Percentiles rank a stretch among this genome's conserved stretches.
Conservation (phyloP, 805 yeast genomes). For the Schwanniomyces polymorphus region DNA sequence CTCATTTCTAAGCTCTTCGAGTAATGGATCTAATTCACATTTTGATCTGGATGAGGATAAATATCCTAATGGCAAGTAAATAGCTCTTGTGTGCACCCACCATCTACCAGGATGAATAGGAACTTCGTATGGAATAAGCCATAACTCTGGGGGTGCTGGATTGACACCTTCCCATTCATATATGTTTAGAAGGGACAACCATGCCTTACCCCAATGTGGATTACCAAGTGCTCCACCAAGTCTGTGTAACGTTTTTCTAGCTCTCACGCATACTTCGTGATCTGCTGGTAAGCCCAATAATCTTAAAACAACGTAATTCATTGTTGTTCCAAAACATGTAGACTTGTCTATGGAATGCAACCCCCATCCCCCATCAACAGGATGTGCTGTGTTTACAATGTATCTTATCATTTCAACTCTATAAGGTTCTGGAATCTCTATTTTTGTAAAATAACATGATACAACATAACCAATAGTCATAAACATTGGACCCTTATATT, state of each 20-base stretch:
- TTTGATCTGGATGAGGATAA: constrained; percentile 55
- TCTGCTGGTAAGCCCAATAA: constrained; percentile 71
- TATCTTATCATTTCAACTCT: constrained; percentile 76
- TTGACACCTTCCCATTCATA: constrained; percentile 97
- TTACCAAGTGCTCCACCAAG: constrained; percentile 87
- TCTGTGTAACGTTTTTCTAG: constrained; percentile 64
- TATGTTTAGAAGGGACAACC: constrained; percentile 77
- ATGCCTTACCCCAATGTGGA: constrained; percentile 98
- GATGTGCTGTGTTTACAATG: constrained; percentile 88
- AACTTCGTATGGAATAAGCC: constrained; percentile 77
- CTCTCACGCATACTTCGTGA: constrained; percentile 78
- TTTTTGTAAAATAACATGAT: constrained; percentile 66
- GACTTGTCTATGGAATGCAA: constrained; percentile 88
- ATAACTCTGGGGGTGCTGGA: constrained; percentile 96
- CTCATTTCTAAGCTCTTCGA: constrained; percentile 69
- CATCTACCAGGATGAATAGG: constrained; percentile 94
- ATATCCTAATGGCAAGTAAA: constrained; percentile 85
- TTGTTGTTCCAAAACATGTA: constrained; percentile 91
- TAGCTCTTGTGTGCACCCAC: constrained; percentile 99
- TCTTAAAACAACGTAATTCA: constrained; percentile 82
- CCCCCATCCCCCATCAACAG: constrained; percentile 99
- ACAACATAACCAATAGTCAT: constrained; percentile 88
- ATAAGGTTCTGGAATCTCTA: constrained; percentile 66
- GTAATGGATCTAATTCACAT: constrained; percentile 63
- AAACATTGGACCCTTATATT: constrained; percentile 98